These are phyloP conservation scores for Pleurotus ostreatus DNA, from an alignment of 768 basidiomycete species.

Conservation along the genomic window DNA sequence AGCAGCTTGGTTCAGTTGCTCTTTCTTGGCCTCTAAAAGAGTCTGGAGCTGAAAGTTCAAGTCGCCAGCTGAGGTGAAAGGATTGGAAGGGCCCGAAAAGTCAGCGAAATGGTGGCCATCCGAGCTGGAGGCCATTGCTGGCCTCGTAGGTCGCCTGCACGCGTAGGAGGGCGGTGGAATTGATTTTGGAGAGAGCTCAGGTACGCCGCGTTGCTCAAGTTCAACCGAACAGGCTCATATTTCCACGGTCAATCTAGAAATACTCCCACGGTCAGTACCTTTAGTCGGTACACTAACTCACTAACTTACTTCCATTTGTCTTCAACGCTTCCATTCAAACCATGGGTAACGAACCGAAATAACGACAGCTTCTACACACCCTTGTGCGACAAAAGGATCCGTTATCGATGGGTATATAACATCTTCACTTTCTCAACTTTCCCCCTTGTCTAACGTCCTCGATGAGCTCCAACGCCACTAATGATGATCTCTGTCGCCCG, in stretches of 20 bases:
- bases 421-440: no score
- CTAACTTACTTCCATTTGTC: no score
- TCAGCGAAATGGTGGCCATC: slow-evolving; percentile 23
- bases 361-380: no score
- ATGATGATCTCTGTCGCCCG: no score
- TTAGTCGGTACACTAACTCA: neutral
- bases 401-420: no score
- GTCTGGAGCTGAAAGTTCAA: slow-evolving; percentile 59
- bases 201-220: slow-evolving; percentile 1
- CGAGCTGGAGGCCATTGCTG: slow-evolving; percentile 36
- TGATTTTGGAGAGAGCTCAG: slow-evolving; percentile 1
- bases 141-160: slow-evolving; percentile 9
- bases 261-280: neutral
- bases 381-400: no score
- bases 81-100: slow-evolving; percentile 16
- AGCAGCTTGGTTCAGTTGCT: slow-evolving; percentile 88
- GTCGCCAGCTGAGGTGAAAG: slow-evolving; percentile 50
- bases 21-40: slow-evolving; percentile 87
- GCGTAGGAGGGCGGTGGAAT: slow-evolving; percentile 7
- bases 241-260: neutral
- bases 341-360: no score
- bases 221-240: slow-evolving; percentile 1
- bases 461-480: no score
- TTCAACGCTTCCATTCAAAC: no score
- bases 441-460: no score